Percentiles rank a stretch among this genome's conserved stretches.
Evolutionary conservation across 169 alveolate genomes (phyloP).

Genomic region (Cryptosporidium viatorum): DNA sequence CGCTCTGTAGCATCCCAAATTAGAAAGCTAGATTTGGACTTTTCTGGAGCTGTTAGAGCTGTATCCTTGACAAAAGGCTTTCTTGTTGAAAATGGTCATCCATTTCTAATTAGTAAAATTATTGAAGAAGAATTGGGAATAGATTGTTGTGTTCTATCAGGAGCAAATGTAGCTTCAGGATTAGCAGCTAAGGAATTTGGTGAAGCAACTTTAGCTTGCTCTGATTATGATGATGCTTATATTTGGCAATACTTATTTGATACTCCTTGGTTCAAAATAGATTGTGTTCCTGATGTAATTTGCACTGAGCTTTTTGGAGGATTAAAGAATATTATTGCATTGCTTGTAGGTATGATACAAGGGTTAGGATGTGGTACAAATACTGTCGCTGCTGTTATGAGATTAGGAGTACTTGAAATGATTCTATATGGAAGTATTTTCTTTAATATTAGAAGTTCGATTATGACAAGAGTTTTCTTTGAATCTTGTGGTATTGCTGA

Average conservation of each 20-base stretch:
- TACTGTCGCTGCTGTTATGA: conserved; percentile 94
- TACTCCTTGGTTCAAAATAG: conserved; percentile 89
- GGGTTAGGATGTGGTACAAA: conserved; percentile 92
- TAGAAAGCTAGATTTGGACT: conserved; percentile 2
- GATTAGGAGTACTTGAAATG: conserved; percentile 92
- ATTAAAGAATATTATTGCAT: conserved; percentile 91
- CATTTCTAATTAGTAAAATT: conserved; percentile 82
- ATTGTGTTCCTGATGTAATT: conserved; percentile 89
- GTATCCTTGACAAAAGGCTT: conserved; percentile 88
- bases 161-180: conserved; percentile 92
- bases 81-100: conserved; percentile 81
- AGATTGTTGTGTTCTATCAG: conserved; percentile 86
- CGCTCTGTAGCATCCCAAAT: conserved; percentile 34
- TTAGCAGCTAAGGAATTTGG: conserved; percentile 92
- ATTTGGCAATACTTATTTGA: conserved; percentile 89
- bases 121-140: conserved; percentile 81
- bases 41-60: conserved; percentile 79
- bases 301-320: conserved; percentile 95
- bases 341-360: conserved; percentile 94
- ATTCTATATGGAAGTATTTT: conserved; percentile 56
- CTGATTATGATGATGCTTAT: conserved; percentile 83
- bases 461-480: conserved; percentile 86
- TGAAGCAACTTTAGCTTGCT: conserved; percentile 93
- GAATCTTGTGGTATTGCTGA: conserved; percentile 94
- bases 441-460: conserved; percentile 73